A percentile compares a stretch with the other conserved stretches of the same genome.
These are phyloP conservation scores for Gossypium sturtianum DNA, from an alignment of 345 rosid genomes.

Conservation along the genomic window DNA sequence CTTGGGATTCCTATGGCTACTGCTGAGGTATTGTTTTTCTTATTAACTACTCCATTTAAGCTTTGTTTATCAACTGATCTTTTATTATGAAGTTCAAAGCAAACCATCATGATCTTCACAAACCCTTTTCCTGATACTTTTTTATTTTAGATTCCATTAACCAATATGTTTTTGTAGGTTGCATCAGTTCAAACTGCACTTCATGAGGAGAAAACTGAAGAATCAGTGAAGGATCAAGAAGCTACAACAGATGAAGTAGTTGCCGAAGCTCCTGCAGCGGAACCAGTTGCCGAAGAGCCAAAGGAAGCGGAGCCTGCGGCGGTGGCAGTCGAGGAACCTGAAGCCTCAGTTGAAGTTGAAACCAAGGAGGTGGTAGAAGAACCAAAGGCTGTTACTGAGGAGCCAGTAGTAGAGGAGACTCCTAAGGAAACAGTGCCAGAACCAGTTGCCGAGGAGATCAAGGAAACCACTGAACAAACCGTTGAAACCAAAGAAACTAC, in stretches of 20 bases:
- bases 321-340: conserved; percentile 8
- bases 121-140: not conserved
- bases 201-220: conserved; percentile 35
- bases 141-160: not conserved
- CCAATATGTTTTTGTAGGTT: conserved; percentile 33
- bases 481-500: conserved; percentile 19
- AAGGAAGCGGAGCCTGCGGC: conserved; percentile 14
- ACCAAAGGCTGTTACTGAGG: conserved; percentile 24
- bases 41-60: not conserved
- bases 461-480: conserved; percentile 7
- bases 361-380: conserved; percentile 28
- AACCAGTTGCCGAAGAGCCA: conserved; percentile 14
- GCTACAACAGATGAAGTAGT: conserved; percentile 22
- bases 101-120: not conserved
- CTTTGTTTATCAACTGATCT: not conserved
- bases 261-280: conserved; percentile 10
- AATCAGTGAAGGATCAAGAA: conserved; percentile 21
- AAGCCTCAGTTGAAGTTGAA: conserved; percentile 24
- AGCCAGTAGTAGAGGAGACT: conserved; percentile 25
- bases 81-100: not conserved
- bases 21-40: conserved; percentile 35
- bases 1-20: conserved; percentile 40
- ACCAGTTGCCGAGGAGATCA: conserved; percentile 16
- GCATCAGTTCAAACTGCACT: conserved; percentile 38
- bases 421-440: conserved; percentile 22